Evolutionary conservation across 331 rosid genomes (phyloP), one percentile per base, ranked within the genome.

Genomic region (Rhamnella rubrinervis): DNA sequence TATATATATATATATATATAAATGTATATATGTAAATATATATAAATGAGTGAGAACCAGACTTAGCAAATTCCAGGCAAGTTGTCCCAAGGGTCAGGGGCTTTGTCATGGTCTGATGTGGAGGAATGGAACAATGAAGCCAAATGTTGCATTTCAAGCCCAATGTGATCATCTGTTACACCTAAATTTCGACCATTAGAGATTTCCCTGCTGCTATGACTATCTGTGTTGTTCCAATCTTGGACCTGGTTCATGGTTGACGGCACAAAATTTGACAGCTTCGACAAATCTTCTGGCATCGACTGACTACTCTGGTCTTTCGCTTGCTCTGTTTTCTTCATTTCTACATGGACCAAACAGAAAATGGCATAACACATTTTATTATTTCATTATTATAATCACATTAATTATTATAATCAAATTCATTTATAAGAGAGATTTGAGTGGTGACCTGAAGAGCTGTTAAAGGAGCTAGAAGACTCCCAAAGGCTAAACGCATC

Each of bases 31-130:
- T 28, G 23, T n/a, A 3, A 23, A 37, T 61, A 40, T 28, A 7
- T 52, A n/a, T 28, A 21, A 12, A 26, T 15, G 56, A 35, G 47
- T 20, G 10, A 28, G 38, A 26, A 75, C 55, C 44, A 77, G 59
- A 61, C 74, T 82, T 68, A 84, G 80, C 90, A 87, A 16, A 92
- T 80, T 35, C 86, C 78, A 52, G 92, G 87, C 62, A 92, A 75
- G 69, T 81, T 84, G 71, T 89, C 96, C 97, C 97, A 92, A 40
- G 86, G 13, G 78, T 80, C 80, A 73, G 75, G 75, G 6, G 75
- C 78, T 71, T 76, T 84, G 66, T 75, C 59, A 38, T 76, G 67
- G 71, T 78, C 85, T 68, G 87, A 17, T 58, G 86, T 31, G 39
- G 86, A 68, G 57, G 81, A 15, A 66, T 28, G 95, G 66, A 87